Conservation (phyloP, 2,329 filamentous ascomycete species). For the Epicoccum sorghinum region DNA sequence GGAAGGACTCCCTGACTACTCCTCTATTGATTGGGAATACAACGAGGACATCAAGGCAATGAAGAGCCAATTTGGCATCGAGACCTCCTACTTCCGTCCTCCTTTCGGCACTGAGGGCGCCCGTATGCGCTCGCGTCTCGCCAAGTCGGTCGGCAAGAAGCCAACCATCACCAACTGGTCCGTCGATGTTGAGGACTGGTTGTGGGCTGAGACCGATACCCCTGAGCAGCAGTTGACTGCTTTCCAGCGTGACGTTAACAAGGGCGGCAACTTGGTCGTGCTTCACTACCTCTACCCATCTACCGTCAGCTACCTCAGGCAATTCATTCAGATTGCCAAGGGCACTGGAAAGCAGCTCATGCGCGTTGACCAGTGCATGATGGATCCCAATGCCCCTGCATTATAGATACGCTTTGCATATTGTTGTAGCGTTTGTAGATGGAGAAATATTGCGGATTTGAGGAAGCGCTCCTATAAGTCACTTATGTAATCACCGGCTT, state of each 20-base stretch:
- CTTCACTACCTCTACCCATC: conserved; percentile 72
- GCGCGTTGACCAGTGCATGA: conserved; percentile 70
- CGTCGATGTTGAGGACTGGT: conserved; percentile 74
- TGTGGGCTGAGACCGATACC: conserved; percentile 66
- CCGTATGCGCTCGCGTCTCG: conserved; percentile 67
- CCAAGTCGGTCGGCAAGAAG: conserved; percentile 53
- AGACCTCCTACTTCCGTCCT: conserved; percentile 67
- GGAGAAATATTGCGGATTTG: not conserved
- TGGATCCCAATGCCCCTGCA: conserved; percentile 63
- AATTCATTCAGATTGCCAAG: conserved; percentile 71
- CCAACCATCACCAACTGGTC: conserved; percentile 70
- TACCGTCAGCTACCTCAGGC: conserved; percentile 67
- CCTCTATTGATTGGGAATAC: conserved; percentile 67
- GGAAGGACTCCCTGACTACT: conserved; percentile 61
- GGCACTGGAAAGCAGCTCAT: conserved; percentile 68
- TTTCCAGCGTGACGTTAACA: conserved; percentile 67
- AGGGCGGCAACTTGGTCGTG: conserved; percentile 69
- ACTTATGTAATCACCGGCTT: not conserved
- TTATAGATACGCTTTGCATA: conserved; percentile 5
- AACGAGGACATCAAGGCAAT: conserved; percentile 62
- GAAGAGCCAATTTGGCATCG: conserved; percentile 36
- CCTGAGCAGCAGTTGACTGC: conserved; percentile 71
- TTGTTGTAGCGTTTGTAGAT: not conserved
- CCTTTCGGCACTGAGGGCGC: conserved; percentile 73
- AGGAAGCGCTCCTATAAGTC: conserved; percentile 5